A percentile compares a stretch with the other conserved stretches of the same genome.
These are phyloP conservation scores for Globisporangium abappressorium DNA, from an alignment of 352 stramenopile genomes.

Conservation along the genomic window DNA sequence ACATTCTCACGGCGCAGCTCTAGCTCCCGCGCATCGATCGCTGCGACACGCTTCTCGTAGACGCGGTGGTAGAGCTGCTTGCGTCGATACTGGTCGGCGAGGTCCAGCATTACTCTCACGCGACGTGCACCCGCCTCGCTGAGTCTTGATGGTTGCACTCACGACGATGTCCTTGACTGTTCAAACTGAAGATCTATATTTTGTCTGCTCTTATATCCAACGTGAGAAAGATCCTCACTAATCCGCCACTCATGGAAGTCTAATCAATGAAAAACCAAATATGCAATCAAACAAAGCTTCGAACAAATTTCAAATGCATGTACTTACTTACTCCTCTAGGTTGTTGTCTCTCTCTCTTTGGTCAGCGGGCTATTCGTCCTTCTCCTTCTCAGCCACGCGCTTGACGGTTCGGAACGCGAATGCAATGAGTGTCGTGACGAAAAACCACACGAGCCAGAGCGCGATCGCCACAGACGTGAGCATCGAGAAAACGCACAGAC, in stretches of 20 bases:
- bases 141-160: not conserved
- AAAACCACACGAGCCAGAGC: conserved; percentile 65
- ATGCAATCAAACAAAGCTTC: not conserved
- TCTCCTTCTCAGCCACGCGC: conserved; percentile 13
- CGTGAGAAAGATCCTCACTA: not conserved
- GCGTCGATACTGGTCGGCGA: conserved; percentile 40
- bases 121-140: not conserved
- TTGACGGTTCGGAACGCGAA: conserved; percentile 9
- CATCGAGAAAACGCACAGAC: conserved; percentile 48
- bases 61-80: conserved; percentile 51
- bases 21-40: conserved; percentile 39
- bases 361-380: conserved; percentile 5
- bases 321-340: conserved; percentile 14
- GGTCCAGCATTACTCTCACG: conserved; percentile 35
- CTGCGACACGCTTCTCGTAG: conserved; percentile 51
- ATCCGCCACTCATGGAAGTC: not conserved
- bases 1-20: conserved; percentile 56
- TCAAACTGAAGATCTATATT: conserved; percentile 16
- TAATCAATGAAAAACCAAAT: conserved; percentile 1
- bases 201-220: conserved; percentile 3
- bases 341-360: not conserved
- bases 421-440: conserved; percentile 36
- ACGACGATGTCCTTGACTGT: not conserved
- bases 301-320: conserved; percentile 4
- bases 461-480: conserved; percentile 48